Base-by-base conservation (phyloP, 2,329 filamentous ascomycete species). In the Fusarium anguioides region DNA sequence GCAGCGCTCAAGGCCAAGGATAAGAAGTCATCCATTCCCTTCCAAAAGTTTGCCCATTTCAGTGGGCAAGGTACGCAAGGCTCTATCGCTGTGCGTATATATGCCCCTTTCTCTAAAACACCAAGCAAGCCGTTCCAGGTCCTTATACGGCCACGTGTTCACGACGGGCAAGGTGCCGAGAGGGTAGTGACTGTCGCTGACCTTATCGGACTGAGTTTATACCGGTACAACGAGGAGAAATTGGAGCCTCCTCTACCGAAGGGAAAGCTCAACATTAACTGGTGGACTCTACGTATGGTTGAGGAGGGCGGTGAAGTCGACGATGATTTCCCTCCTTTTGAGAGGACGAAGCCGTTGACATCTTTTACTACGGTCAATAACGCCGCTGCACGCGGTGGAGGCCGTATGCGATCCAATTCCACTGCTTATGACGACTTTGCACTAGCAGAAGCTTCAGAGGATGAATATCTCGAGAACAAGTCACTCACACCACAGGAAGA, bases 301-400 rank as follows among this genome's bases (percentile, higher is more conserved):
- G 89, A 96, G 63, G 89, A 96, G 74, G 91, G 92, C 55, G 93
- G 91, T 46, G 92, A 96, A 73, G 89, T 95, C 2, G 92, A 96
- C 69, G 91, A 93, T 67, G 93, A 96, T 73, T 96, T 96, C 67
- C 91, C 92, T 29, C 89, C 92, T 0, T 82, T 96, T 37, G 90
- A 91, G 58, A 85, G 92, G 33, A 92, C 87, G 21, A 91, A 91
- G 71, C 86, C 89, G 4, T 83, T 96, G n/a, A 87, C 86, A 8
- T 89, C 92, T 20, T 96, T 95, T 71, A 93, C 92, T 35, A 93
- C 91, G 8, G 91, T 91, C 63, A 94, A 95, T 75, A 94, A 93
- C 74, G 91, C 90, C 55, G 92, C 93, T 72, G 91, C 91, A 75
- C 84, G 88, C 53, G 89, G 83, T 39, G 81, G 83, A 10, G 85